Conservation (phyloP, 169 alveolate species). For the Eimeria maxima region DNA sequence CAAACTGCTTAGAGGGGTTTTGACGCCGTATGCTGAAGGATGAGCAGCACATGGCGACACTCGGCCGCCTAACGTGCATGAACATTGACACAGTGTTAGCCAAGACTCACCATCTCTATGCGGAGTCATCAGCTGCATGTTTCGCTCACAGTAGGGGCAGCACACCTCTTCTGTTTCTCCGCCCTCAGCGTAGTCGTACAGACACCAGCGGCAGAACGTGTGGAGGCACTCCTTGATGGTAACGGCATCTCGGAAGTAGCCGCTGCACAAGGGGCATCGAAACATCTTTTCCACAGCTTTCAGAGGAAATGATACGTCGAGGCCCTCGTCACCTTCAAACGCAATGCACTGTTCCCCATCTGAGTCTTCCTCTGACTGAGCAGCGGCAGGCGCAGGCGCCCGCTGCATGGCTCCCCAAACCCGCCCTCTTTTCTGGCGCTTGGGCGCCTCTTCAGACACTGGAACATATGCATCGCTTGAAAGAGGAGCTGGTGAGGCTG, state of each 20-base stretch:
- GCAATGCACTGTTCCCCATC: conserved; percentile 38
- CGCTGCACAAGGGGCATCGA: conserved; percentile 86
- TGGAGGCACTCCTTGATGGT: conserved; percentile 88
- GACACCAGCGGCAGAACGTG: conserved; percentile 87
- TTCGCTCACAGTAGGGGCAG: conserved; percentile 86
- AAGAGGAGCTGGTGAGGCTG: neutral
- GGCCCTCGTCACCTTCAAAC: conserved; percentile 80
- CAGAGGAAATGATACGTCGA: conserved; percentile 73
- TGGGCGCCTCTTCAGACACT: neutral
- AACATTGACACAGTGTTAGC: neutral
- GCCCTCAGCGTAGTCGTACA: conserved; percentile 81
- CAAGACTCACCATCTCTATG: conserved; percentile 72
- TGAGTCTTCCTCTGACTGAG: conserved; percentile 11
- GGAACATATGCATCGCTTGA: neutral
- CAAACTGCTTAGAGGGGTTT: no score
- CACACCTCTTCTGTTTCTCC: conserved; percentile 82
- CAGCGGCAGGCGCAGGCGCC: conserved; percentile 22
- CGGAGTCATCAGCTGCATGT: conserved; percentile 25
- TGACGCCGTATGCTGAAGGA: neutral
- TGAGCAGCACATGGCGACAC: neutral
- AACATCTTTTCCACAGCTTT: conserved; percentile 67
- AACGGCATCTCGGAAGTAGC: conserved; percentile 87
- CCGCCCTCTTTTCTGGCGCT: conserved; percentile 31
- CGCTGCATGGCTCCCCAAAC: neutral
- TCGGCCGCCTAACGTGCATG: neutral